A percentile compares a stretch with the other conserved stretches of the same genome.
These are phyloP conservation scores for Pelargonium cotyledonis DNA, from an alignment of 441 rosid genomes.

Conservation along the genomic window DNA sequence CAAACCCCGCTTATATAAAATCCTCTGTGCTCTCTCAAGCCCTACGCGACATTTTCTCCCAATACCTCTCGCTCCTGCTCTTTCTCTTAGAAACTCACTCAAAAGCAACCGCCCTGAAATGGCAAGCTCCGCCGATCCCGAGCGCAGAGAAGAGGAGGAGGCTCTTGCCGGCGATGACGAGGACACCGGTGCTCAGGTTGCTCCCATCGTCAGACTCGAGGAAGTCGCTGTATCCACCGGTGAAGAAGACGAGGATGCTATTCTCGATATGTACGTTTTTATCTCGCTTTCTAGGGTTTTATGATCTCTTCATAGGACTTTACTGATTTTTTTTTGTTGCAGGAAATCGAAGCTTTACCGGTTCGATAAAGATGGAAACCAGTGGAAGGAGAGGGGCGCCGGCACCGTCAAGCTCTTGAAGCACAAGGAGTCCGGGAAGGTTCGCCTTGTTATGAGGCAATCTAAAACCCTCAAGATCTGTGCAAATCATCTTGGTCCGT, in stretches of 20 bases:
- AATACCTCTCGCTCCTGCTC: no score
- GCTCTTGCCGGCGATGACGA: constrained; percentile 73
- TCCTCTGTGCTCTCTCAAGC: neutral
- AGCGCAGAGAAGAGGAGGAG: constrained; percentile 62
- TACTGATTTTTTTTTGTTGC: neutral
- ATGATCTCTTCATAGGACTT: neutral
- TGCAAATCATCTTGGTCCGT: constrained; percentile 77
- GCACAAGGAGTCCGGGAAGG: constrained; percentile 55
- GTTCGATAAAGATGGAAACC: constrained; percentile 67
- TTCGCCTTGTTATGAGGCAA: constrained; percentile 79
- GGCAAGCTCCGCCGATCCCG: constrained; percentile 61
- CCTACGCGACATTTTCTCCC: no score
- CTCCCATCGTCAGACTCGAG: constrained; percentile 80
- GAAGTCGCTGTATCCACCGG: constrained; percentile 81
- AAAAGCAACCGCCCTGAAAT: constrained; percentile 19
- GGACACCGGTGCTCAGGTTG: constrained; percentile 91
- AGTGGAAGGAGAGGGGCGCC: constrained; percentile 93
- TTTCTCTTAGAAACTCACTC: neutral
- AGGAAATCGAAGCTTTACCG: constrained; percentile 82
- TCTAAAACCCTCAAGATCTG: constrained; percentile 90
- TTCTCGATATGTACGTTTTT: constrained; percentile 63
- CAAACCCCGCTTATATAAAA: no score
- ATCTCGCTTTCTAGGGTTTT: neutral
- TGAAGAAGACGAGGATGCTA: constrained; percentile 77
- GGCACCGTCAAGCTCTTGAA: constrained; percentile 79